Base-by-base conservation (phyloP, 2,329 filamentous ascomycete species). In the Fusarium albidum region DNA sequence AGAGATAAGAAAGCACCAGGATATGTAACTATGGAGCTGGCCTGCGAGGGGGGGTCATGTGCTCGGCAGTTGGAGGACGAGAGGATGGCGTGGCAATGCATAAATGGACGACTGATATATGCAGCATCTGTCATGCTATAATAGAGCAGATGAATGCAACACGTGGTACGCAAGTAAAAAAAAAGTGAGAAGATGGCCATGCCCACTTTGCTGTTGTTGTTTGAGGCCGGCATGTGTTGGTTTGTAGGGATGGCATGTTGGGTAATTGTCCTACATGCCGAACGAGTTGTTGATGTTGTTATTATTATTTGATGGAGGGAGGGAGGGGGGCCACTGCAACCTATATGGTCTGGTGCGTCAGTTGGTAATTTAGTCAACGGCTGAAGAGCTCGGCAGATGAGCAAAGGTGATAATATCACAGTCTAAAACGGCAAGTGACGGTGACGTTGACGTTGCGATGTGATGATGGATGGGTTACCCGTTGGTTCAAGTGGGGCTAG, bases 41-140 rank as follows among this genome's bases (percentile, higher is more conserved):
- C 7, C 12, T 33, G 32, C 28, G 21, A 11, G 40, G 17, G 45
- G 31, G 32, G 25, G 15, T 38, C 32, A 33, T 49, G n/a, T 11
- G 47, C 25, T 28, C 27, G 34, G 35, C 44, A 39, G 38, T 17
- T 33, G 35, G 43, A 48, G 33, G 50, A 35, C n/a, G 32, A 57
- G 50, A 35, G 17, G 32, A 57, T 39, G 50, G 55, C 59, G 63
- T 66, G 63, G 52, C 63, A 32, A 38, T 42, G 46, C 49, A 49
- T 62, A 51, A 55, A 43, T 62, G 57, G 54, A 21, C 28, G 10
- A 17, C 15, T n/a, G 10, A 15, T 9, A 15, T 9, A 31, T 32
- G 33, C 25, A 21, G 21, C 28, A 21, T 35, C 13, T 31, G 34
- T 45, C 15, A 29, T 25, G 3, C 32, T 11, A 39, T 39, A 21